Conservation (phyloP, 306 rosid genomes). For the Quillaja saponaria region DNA sequence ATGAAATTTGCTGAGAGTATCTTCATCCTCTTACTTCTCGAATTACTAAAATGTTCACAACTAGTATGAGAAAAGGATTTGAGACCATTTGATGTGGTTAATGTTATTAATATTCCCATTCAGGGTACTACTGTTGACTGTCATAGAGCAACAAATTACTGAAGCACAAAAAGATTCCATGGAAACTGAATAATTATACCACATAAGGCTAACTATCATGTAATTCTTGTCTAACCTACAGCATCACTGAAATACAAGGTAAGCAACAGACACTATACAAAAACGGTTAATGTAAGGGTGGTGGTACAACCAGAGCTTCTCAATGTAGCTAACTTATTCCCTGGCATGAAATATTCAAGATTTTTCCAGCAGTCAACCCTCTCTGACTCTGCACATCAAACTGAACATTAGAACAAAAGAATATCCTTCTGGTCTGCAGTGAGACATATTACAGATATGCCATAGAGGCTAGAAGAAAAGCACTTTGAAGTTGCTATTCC, state of each 20-base stretch:
- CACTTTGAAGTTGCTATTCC: background rate
- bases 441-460: too few species aligned
- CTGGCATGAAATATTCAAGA: background rate
- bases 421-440: background rate
- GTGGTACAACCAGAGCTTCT: background rate
- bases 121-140: too few species aligned
- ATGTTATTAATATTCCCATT: too few species aligned
- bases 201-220: background rate
- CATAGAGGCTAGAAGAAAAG: background rate
- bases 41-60: background rate
- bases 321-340: slow-evolving; percentile 18
- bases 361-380: slow-evolving; percentile 39
- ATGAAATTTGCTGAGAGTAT: slow-evolving; percentile 8
- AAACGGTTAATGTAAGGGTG: background rate
- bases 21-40: background rate
- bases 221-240: background rate
- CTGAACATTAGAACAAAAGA: slow-evolving; percentile 23
- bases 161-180: too few species aligned
- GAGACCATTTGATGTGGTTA: too few species aligned
- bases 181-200: too few species aligned
- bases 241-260: background rate
- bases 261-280: too few species aligned
- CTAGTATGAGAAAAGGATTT: too few species aligned
- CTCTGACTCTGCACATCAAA: slow-evolving; percentile 63
- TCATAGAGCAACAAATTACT: too few species aligned